Evolutionary conservation across 352 stramenopile species (phyloP).

Genomic region (Phytopythium oedochilum): DNA sequence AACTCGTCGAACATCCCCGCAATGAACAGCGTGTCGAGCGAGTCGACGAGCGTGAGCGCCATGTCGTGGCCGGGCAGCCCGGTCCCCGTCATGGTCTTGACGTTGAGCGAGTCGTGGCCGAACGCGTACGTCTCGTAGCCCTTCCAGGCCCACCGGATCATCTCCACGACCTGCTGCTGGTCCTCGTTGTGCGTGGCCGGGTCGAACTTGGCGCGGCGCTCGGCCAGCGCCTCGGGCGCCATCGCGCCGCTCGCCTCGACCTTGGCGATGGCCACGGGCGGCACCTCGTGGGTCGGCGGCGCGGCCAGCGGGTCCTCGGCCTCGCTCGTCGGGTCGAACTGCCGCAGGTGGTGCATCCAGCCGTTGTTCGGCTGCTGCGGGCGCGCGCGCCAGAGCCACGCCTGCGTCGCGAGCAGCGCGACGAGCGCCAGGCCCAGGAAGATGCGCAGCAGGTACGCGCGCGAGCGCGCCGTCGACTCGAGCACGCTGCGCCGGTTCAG

Average conservation of each 20-base stretch:
- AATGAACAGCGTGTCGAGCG: conserved; percentile 73
- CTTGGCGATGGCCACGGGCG: conserved; percentile 15
- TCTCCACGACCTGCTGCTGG: conserved; percentile 52
- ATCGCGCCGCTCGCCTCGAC: conserved; percentile 14
- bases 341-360: conserved; percentile 35
- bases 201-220: conserved; percentile 37
- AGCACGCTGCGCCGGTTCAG: not conserved
- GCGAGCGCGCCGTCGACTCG: conserved; percentile 12
- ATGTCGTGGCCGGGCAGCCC: conserved; percentile 63
- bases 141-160: conserved; percentile 79
- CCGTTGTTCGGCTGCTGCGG: conserved; percentile 21
- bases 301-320: conserved; percentile 5
- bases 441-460: conserved; percentile 32
- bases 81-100: conserved; percentile 48
- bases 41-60: conserved; percentile 75
- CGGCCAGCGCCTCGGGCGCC: conserved; percentile 24
- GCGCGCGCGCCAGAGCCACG: conserved; percentile 34
- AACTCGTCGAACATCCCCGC: conserved; percentile 80
- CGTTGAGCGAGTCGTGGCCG: conserved; percentile 66
- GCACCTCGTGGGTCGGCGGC: not conserved
- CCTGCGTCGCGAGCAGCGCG: conserved; percentile 35
- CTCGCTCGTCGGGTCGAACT: conserved; percentile 13
- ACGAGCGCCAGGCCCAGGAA: conserved; percentile 31
- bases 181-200: conserved; percentile 44
- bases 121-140: conserved; percentile 70